phyloP scores from a whole-genome alignment of 2,329 filamentous ascomycete genomes.

The Fusarium sp. region DNA sequence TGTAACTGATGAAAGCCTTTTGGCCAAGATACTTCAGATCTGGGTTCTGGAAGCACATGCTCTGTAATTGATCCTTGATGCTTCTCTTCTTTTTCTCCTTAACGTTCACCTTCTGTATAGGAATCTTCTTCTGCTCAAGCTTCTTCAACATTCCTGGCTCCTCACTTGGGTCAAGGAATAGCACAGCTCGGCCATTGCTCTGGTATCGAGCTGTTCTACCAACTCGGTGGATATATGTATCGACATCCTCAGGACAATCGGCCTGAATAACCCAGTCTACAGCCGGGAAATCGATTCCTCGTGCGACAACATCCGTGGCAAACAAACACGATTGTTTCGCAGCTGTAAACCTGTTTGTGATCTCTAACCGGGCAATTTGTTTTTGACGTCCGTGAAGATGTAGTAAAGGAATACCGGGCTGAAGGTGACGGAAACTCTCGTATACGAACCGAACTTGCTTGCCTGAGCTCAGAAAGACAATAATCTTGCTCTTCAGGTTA shows the following conservation, averaged over 20 bases:
- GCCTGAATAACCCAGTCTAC: slow-evolving; percentile 99
- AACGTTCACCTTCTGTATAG: slow-evolving; percentile 87
- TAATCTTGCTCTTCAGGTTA: slow-evolving; percentile 92
- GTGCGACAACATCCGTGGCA: slow-evolving; percentile 93
- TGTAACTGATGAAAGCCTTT: slow-evolving; percentile 94
- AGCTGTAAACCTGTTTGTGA: slow-evolving; percentile 83
- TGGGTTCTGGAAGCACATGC: slow-evolving; percentile 95
- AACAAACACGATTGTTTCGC: slow-evolving; percentile 90
- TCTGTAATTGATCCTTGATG: slow-evolving; percentile 87
- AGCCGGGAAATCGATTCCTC: slow-evolving; percentile 94
- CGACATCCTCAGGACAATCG: slow-evolving; percentile 96
- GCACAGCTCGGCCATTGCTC: slow-evolving; percentile 84
- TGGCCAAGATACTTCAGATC: slow-evolving; percentile 95
- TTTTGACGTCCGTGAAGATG: slow-evolving; percentile 96
- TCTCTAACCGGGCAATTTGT: slow-evolving; percentile 87
- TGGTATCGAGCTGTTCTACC: slow-evolving; percentile 96
- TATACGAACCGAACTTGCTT: slow-evolving; percentile 98
- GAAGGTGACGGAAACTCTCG: slow-evolving; percentile 90
- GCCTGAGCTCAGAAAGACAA: slow-evolving; percentile 94
- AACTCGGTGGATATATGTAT: slow-evolving; percentile 97
- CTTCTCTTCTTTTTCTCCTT: slow-evolving; percentile 89
- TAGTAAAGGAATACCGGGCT: slow-evolving; percentile 91
- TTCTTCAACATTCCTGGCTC: slow-evolving; percentile 90
- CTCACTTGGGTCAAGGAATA: slow-evolving; percentile 93
- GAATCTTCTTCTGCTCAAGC: slow-evolving; percentile 89